phyloP scores from a whole-genome alignment of 352 stramenopile species.

The Pythium angustatum region DNA sequence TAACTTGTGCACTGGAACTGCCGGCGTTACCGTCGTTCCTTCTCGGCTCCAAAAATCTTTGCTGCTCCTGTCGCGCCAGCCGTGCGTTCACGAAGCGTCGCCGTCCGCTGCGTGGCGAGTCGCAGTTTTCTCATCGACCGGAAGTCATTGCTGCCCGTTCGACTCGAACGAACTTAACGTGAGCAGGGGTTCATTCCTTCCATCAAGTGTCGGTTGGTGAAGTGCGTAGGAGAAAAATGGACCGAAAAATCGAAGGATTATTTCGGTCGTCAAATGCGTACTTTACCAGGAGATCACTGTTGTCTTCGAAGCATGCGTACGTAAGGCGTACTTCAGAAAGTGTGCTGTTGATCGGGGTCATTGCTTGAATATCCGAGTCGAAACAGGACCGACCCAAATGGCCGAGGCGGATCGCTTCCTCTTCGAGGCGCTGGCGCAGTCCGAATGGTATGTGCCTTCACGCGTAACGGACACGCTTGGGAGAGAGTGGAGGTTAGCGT shows the following conservation, averaged over 20 bases:
- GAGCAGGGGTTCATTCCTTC: neutral
- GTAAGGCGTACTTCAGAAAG: neutral
- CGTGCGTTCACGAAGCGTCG: conserved; percentile 6
- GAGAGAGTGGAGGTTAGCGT: too few relatives aligned
- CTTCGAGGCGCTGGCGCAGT: conserved; percentile 27
- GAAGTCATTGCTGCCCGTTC: neutral
- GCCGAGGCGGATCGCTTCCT: conserved; percentile 34
- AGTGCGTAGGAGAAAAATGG: neutral
- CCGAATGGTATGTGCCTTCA: conserved; percentile 22
- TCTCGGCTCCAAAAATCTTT: neutral
- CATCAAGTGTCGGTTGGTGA: neutral
- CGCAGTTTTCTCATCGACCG: conserved; percentile 4
- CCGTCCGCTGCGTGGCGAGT: neutral
- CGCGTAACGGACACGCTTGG: neutral
- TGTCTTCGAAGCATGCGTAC: neutral
- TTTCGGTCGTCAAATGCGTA: conserved; percentile 11
- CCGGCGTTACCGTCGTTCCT: conserved; percentile 22
- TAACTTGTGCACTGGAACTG: conserved; percentile 36
- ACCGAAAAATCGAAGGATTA: conserved; percentile 15
- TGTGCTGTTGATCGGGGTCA: too few relatives aligned
- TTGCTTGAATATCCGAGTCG: too few relatives aligned
- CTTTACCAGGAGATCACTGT: conserved; percentile 11
- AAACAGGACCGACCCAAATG: conserved; percentile 6
- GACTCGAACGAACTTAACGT: conserved; percentile 7
- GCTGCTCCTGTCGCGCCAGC: neutral